Conservation (phyloP, 306 rosid genomes). For the Quercus robur region DNA sequence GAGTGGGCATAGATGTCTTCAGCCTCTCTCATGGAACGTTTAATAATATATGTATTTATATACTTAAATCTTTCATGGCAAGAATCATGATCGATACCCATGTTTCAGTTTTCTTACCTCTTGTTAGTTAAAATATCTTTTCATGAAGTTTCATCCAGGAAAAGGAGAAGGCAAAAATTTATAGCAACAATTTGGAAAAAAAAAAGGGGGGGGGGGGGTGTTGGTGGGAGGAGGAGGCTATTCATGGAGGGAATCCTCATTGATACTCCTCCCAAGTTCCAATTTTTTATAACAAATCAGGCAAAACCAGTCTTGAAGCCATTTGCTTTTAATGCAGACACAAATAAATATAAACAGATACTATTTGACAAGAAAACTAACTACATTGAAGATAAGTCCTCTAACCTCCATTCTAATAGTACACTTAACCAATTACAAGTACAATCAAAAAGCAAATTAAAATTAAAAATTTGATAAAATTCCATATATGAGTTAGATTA, state of each 20-base stretch:
- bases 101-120: neutral
- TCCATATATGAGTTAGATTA: neutral
- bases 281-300: neutral
- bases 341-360: neutral
- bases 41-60: neutral
- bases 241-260: neutral
- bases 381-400: neutral
- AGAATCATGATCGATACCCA: conserved; percentile 8
- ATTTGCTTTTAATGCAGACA: neutral
- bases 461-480: neutral
- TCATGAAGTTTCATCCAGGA: neutral
- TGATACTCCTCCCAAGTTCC: neutral
- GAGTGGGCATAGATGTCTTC: conserved; percentile 28
- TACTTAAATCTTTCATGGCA: conserved; percentile 7
- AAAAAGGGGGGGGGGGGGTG: too few relatives aligned
- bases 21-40: conserved; percentile 27
- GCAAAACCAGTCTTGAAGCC: neutral
- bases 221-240: neutral
- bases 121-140: neutral
- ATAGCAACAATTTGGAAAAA: neutral
- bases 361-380: neutral
- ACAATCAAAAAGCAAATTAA: neutral
- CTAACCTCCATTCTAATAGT: neutral
- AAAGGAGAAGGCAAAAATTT: neutral
- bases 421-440: neutral